Conservation (phyloP, 495 filamentous ascomycete genomes). For the Hypoxylon subgilvum region DNA sequence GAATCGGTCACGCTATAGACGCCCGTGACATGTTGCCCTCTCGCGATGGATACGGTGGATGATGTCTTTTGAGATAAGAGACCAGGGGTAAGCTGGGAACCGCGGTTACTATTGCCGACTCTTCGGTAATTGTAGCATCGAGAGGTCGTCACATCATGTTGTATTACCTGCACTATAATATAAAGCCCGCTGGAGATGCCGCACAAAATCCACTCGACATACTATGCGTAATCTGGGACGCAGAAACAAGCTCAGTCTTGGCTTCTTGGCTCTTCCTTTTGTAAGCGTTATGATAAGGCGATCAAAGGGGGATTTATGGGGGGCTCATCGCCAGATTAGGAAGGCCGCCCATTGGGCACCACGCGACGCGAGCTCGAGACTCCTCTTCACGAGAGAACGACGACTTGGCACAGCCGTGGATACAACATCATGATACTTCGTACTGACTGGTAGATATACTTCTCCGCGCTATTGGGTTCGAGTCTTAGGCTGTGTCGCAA, state of each 20-base stretch:
- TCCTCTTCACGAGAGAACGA: constrained; percentile 18
- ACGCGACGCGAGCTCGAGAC: constrained; percentile 36
- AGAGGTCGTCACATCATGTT: constrained; percentile 27
- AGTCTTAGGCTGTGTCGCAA: constrained; percentile 38
- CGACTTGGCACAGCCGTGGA: constrained; percentile 28
- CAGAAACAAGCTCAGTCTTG: constrained; percentile 40
- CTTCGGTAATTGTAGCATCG: constrained; percentile 22
- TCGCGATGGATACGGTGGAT: constrained; percentile 4
- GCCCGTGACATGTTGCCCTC: constrained; percentile 11
- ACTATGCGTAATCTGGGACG: constrained; percentile 30
- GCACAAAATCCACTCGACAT: constrained; percentile 19
- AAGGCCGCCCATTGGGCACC: constrained; percentile 33
- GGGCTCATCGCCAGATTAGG: constrained; percentile 28
- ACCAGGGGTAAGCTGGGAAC: constrained; percentile 4
- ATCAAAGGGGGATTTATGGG: constrained; percentile 22
- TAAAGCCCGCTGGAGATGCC: constrained; percentile 31
- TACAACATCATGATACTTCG: constrained; percentile 39
- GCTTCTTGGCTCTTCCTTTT: constrained; percentile 31
- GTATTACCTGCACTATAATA: constrained; percentile 35
- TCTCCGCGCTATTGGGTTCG: constrained; percentile 33
- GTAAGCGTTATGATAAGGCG: constrained; percentile 26
- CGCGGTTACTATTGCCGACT: constrained; percentile 26
- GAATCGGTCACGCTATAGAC: constrained; percentile 16
- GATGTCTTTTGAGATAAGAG: constrained; percentile 1
- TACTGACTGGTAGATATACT: constrained; percentile 28